phyloP scores from a whole-genome alignment of 176 grass and related monocot species.

The Elaeis guineensis region DNA sequence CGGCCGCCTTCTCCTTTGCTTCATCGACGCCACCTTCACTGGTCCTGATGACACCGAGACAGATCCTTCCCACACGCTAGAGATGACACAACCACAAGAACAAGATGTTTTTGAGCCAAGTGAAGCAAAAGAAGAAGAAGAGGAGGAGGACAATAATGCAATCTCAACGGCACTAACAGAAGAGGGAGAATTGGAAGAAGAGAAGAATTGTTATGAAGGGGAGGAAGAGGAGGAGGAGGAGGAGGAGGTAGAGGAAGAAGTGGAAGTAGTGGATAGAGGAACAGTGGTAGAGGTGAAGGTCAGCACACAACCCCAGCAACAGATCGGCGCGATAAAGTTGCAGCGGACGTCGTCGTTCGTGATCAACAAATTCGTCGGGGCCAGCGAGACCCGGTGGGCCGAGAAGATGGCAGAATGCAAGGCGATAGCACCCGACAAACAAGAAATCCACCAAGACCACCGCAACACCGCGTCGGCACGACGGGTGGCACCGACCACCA shows the following conservation, averaged over 20 bases:
- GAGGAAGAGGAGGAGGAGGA: conserved; percentile 32
- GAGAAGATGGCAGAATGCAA: too few relatives aligned
- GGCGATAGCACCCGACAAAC: neutral
- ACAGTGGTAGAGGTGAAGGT: conserved; percentile 93
- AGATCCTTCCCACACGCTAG: neutral
- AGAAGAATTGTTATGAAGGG: too few relatives aligned
- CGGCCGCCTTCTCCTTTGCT: conserved; percentile 68
- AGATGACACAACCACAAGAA: neutral
- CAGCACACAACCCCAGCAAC: conserved; percentile 64
- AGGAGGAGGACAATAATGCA: neutral
- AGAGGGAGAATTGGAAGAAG: conserved; percentile 10
- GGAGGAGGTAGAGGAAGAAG: conserved; percentile 36
- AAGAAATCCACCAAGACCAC: too few relatives aligned
- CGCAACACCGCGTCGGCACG: conserved; percentile 16
- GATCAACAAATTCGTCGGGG: conserved; percentile 97
- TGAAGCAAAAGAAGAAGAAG: neutral
- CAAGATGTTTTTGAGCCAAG: neutral
- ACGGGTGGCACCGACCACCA: conserved; percentile 34
- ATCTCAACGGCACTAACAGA: conserved; percentile 15
- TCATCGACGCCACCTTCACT: conserved; percentile 45
- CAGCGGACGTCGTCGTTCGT: conserved; percentile 64
- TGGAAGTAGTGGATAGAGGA: conserved; percentile 89
- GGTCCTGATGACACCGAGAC: conserved; percentile 9
- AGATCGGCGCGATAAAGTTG: conserved; percentile 33
- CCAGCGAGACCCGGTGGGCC: too few relatives aligned